Percentiles rank a stretch among this genome's conserved stretches.
Conservation (phyloP, 768 basidiomycete species). For the Trametes gibbosa region DNA sequence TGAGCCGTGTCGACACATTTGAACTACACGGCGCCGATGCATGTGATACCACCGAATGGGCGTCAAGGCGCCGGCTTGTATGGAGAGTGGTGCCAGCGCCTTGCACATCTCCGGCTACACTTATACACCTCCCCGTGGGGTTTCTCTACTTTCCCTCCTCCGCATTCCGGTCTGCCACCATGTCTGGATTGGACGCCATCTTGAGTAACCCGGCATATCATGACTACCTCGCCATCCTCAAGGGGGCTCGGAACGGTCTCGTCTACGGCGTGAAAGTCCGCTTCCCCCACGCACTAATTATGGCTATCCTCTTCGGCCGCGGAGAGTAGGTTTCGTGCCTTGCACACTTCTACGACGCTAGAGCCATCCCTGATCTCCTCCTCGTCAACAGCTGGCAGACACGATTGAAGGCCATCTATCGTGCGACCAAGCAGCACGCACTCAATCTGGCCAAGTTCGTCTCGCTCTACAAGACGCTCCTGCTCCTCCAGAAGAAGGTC, state of each 20-base stretch:
- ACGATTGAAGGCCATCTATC: constrained; percentile 67
- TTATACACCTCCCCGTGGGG: neutral
- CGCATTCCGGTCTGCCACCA: constrained; percentile 7
- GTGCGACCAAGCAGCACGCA: constrained; percentile 88
- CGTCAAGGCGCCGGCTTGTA: constrained; percentile 9
- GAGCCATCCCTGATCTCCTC: constrained; percentile 16
- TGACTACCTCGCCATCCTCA: constrained; percentile 89
- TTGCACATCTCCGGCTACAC: neutral
- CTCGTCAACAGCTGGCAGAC: constrained; percentile 56
- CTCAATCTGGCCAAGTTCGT: constrained; percentile 93
- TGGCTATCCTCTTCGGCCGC: constrained; percentile 91
- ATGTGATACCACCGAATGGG: constrained; percentile 12
- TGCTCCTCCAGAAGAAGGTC: constrained; percentile 77
- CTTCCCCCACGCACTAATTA: constrained; percentile 94
- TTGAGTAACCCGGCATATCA: constrained; percentile 71
- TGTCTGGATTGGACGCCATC: constrained; percentile 40
- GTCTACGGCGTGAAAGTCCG: constrained; percentile 90
- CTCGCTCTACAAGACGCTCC: constrained; percentile 82
- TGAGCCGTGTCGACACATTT: no score
- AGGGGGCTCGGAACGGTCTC: constrained; percentile 89
- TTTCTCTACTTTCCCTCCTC: neutral
- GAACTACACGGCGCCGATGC: constrained; percentile 5
- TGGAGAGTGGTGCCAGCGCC: constrained; percentile 9
- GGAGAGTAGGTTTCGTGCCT: constrained; percentile 66
- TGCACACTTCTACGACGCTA: no score